Conservation (phyloP, 139 green algal genomes). For the Desmodesmus armatus region DNA sequence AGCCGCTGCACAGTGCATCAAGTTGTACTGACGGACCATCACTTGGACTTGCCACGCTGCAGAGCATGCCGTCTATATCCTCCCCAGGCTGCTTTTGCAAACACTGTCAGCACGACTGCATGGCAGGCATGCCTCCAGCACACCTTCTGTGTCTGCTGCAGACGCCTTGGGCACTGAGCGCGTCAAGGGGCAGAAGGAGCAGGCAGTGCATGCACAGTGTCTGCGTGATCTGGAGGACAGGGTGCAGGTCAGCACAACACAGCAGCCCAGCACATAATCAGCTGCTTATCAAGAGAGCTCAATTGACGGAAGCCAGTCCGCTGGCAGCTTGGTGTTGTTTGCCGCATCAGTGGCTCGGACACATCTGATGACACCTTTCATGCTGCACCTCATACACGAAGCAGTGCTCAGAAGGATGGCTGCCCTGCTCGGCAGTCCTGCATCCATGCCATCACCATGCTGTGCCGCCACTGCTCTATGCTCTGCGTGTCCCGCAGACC, state of each 20-base stretch:
- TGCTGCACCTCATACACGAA: background rate
- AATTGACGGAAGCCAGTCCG: background rate
- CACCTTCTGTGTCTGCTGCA: too few relatives aligned
- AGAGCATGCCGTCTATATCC: too few relatives aligned
- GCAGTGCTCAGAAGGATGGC: background rate
- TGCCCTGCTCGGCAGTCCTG: background rate
- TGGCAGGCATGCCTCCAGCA: too few relatives aligned
- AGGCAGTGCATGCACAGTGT: background rate
- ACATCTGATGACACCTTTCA: background rate
- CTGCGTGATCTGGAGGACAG: slow-evolving; percentile 17
- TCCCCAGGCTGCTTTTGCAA: too few relatives aligned
- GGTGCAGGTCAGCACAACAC: slow-evolving; percentile 4
- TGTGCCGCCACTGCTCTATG: background rate
- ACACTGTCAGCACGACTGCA: too few relatives aligned
- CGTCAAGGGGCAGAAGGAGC: slow-evolving; percentile 32
- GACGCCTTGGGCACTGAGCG: slow-evolving; percentile 24
- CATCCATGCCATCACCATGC: background rate
- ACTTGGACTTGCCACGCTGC: too few relatives aligned
- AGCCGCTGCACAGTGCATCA: background rate
- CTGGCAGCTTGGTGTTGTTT: too few relatives aligned
- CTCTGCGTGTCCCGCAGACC: background rate
- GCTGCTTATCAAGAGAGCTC: background rate
- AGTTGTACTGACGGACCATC: background rate
- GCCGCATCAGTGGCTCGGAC: too few relatives aligned
- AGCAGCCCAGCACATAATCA: background rate